Base-by-base conservation (phyloP, 257 asterid species). In the Ocimum tenuiflorum region DNA sequence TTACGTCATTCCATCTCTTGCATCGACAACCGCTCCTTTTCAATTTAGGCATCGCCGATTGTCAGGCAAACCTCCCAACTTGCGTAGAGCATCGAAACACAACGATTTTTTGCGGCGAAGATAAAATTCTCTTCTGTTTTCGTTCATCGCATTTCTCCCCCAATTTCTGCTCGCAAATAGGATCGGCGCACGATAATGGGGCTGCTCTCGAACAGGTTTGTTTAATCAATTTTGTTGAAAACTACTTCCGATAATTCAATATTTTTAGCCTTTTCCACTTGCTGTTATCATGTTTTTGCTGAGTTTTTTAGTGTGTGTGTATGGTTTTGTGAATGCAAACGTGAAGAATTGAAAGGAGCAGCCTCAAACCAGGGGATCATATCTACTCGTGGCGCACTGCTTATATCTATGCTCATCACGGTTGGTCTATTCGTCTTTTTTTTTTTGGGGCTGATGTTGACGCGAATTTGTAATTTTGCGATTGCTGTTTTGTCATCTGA, bases 361-460 rank as follows among this genome's bases (percentile, higher is more conserved):
- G 88, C 79, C 90, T 92, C 64, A 83, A 86, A 60, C 84, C 95
- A 10, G 99, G 99, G 54, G 99, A 92, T 86, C 99, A 89, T 77
- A 79, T 92, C 61, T 92, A 92, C 70, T 92, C 99, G 2, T 92
- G 99, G 97, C 91, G 97, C 6, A 36, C 87, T 13, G 94, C 95
- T 55, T 92, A 89, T 58, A 65, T 87, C 18, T 92, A 89, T 73
- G 89, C 99, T 18, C 99, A 92, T 67, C 99, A 89, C 76, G 99
- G 99, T 92, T 18, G 65, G 86, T 38, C 38, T 64, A 14, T 29
- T 62, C 19, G 35, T 4, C 18, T 54, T 59, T 2, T 49, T 42
- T 43, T 23, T 35, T 12, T 68, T 57, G 39, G 6, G 22, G 18
- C 15, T 62, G 49, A 5, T 64, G 22, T 48, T 8, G 31, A 23